Percentiles rank a stretch among this genome's conserved stretches.
These are phyloP conservation scores for Balamuthia mandrillaris DNA, from an alignment of 208 protist species.

Conservation along the genomic window DNA sequence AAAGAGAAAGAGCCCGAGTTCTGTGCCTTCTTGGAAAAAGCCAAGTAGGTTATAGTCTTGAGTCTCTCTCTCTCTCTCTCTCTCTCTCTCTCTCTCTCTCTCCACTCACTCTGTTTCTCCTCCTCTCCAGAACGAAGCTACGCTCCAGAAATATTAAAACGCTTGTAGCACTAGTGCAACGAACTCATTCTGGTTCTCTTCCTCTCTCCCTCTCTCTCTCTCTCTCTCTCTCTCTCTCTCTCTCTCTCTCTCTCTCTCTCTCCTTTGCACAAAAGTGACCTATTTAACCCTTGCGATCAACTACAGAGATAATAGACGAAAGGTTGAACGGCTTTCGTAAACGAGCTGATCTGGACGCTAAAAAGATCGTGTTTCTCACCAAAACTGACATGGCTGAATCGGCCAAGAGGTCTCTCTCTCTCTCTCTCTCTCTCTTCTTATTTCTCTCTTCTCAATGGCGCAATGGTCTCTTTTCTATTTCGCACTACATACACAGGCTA, in stretches of 20 bases:
- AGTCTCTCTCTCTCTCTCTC: too few relatives aligned
- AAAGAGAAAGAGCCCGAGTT: not conserved
- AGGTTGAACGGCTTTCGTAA: not conserved
- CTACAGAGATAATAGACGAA: not conserved
- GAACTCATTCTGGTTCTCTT: not conserved
- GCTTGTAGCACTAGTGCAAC: not conserved
- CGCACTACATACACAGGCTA: constrained; percentile 18
- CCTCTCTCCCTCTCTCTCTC: not conserved
- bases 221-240: too few relatives aligned
- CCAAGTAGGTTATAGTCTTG: too few relatives aligned
- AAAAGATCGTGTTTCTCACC: constrained; percentile 1
- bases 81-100: not conserved
- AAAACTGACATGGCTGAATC: not conserved
- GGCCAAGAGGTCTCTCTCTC: not conserved
- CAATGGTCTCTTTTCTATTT: constrained; percentile 9
- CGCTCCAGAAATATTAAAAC: not conserved
- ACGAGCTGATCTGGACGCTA: not conserved
- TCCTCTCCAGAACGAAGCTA: not conserved
- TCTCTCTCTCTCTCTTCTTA: not conserved
- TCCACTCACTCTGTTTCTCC: not conserved
- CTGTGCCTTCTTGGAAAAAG: not conserved
- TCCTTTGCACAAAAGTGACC: too few relatives aligned
- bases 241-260: too few relatives aligned
- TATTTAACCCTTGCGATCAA: too few relatives aligned
- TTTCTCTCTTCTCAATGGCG: constrained; percentile 38